These are phyloP conservation scores for Boeremia lycopersici DNA, from an alignment of 2,329 filamentous ascomycete species.

Conservation along the genomic window DNA sequence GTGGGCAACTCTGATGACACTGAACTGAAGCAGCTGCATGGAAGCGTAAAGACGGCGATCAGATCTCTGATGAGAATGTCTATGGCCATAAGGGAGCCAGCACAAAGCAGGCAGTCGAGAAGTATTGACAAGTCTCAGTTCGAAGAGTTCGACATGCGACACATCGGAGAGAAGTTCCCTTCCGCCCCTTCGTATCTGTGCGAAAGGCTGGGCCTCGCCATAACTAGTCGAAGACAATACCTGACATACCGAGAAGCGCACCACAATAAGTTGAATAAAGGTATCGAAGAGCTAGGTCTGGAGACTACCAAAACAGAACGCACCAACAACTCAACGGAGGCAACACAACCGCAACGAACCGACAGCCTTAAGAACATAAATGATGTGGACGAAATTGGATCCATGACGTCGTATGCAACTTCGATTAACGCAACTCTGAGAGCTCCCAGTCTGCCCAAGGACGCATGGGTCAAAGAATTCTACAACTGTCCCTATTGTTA, in stretches of 20 bases:
- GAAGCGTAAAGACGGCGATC: conserved; percentile 26
- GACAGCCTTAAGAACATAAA: conserved; percentile 11
- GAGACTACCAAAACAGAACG: conserved; percentile 25
- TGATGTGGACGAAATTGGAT: conserved; percentile 25
- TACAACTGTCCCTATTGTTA: conserved; percentile 44
- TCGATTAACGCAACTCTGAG: conserved; percentile 27
- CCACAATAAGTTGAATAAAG: conserved; percentile 35
- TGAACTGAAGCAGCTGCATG: conserved; percentile 18
- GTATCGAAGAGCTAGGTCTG: conserved; percentile 26
- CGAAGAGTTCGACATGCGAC: conserved; percentile 32
- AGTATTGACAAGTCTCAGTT: conserved; percentile 36
- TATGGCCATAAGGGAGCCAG: conserved; percentile 42
- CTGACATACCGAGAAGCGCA: conserved; percentile 43
- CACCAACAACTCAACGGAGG: conserved; percentile 29
- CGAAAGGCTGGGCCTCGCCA: conserved; percentile 38
- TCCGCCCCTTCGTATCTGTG: conserved; percentile 11
- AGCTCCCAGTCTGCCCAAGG: conserved; percentile 31
- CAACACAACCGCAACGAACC: conserved; percentile 7
- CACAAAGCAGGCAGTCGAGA: conserved; percentile 34
- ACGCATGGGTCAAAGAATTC: conserved; percentile 25
- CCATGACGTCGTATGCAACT: conserved; percentile 38
- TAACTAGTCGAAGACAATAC: conserved; percentile 40
- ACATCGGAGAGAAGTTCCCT: neutral
- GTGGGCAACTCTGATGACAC: neutral
- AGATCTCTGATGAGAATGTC: conserved; percentile 43